phyloP scores from a whole-genome alignment of 768 basidiomycete genomes.

The Lactifluus rugatus region DNA sequence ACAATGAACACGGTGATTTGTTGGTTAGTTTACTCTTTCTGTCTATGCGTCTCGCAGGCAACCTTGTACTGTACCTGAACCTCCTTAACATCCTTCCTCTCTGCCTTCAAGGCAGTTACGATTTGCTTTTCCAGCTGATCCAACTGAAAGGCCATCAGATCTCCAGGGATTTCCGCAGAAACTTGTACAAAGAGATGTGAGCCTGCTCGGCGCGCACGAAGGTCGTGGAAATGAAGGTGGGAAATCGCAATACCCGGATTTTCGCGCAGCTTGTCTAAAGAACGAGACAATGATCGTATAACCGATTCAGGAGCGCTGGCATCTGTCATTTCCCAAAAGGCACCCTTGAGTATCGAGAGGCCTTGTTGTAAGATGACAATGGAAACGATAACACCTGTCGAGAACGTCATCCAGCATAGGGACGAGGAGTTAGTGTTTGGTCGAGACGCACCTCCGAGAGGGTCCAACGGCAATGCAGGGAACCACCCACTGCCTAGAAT shows the following conservation, averaged over 20 bases:
- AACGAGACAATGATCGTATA: conserved; percentile 48
- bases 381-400: conserved; percentile 75
- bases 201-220: conserved; percentile 71
- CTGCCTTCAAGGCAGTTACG: conserved; percentile 40
- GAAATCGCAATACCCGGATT: neutral
- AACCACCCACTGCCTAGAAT: conserved; percentile 86
- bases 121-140: conserved; percentile 57
- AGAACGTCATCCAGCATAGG: conserved; percentile 1
- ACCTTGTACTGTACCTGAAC: conserved; percentile 29
- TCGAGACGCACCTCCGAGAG: conserved; percentile 66
- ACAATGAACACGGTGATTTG: no score
- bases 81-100: conserved; percentile 59
- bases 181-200: conserved; percentile 81
- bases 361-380: conserved; percentile 79
- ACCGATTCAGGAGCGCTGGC: conserved; percentile 54
- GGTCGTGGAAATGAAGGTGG: conserved; percentile 37
- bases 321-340: conserved; percentile 77
- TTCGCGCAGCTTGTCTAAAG: conserved; percentile 18
- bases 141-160: conserved; percentile 48
- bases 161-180: conserved; percentile 54
- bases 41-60: neutral
- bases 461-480: conserved; percentile 83
- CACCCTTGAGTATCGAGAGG: conserved; percentile 50
- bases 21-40: neutral
- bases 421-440: neutral